Evolutionary conservation across 495 filamentous ascomycete species (phyloP).

Genomic region (Penicillium mononematosum): DNA sequence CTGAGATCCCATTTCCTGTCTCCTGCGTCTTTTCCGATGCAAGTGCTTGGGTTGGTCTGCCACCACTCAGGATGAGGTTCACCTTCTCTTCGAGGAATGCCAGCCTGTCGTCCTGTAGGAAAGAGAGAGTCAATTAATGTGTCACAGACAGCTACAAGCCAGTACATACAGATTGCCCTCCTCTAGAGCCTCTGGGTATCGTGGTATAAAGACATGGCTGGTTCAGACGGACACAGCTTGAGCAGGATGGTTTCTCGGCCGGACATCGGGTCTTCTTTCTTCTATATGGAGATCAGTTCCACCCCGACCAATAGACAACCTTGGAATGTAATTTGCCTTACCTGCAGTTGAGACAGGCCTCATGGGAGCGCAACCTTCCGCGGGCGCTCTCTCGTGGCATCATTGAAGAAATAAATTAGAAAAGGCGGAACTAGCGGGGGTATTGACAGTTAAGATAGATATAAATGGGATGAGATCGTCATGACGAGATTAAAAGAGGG

Average conservation of each 20-base stretch:
- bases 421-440: not conserved
- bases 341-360: slow-evolving; percentile 49
- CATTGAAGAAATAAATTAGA: not conserved
- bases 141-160: not conserved
- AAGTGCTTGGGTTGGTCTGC: slow-evolving; percentile 23
- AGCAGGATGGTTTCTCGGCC: slow-evolving; percentile 47
- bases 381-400: slow-evolving; percentile 40
- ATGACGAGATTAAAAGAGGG: not conserved
- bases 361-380: slow-evolving; percentile 45
- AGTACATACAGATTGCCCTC: slow-evolving; percentile 36
- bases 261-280: slow-evolving; percentile 50
- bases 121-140: slow-evolving; percentile 20
- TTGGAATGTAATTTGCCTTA: slow-evolving; percentile 13
- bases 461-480: not conserved
- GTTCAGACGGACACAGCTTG: slow-evolving; percentile 44
- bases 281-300: slow-evolving; percentile 23
- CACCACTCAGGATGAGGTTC: slow-evolving; percentile 44
- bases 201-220: slow-evolving; percentile 44
- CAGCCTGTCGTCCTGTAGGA: slow-evolving; percentile 40
- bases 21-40: slow-evolving; percentile 22
- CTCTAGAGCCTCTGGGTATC: slow-evolving; percentile 24
- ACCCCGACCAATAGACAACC: not conserved
- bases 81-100: slow-evolving; percentile 50
- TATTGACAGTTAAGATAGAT: not conserved
- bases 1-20: slow-evolving; percentile 17